Evolutionary conservation across 129 eudicot species (phyloP), one percentile per base, ranked within the genome.

Genomic region (Pseudognaphalium luteoalbum): DNA sequence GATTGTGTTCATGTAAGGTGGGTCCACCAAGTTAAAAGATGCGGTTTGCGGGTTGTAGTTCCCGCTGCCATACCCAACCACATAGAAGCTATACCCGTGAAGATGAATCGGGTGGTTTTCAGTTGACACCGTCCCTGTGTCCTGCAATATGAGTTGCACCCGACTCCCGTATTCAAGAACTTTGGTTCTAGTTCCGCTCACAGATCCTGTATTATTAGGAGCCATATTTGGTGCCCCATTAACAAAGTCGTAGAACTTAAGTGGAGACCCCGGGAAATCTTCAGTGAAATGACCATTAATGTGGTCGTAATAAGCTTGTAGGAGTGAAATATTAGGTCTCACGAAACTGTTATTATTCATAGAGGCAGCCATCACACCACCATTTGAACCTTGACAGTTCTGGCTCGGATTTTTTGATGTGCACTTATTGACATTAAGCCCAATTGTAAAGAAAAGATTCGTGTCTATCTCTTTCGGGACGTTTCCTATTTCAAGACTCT

Each of bases 91-190:
- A 73, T 88, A 88, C 15, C 96, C 96, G 60, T 90, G 96, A 47
- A 90, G 89, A 81, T 88, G 96, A 84, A 90, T 82, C 4, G 96
- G 96, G 83, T 90, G 96, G 76, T 90, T 86, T 74, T 90, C 96
- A 0, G 96, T 88, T 7, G 91, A 52, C 39, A 90, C 85, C 0
- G 91, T 90, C 12, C 93, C 91, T 1, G 96, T 90, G 68, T 90
- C 96, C 76, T 90, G 96, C 76, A 90, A 71, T 35, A 90, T 86
- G 7, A 90, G 77, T 61, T 90, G 96, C 51, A 90, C 93, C 54
- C 78, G 67, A 6, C 86, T 75, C 68, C 96, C 93, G 29, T 63
- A 88, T 78, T 90, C 91, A 32, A 90, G 86, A 62, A 86, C 88
- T 77, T 80, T 88, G 8, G 81, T 78, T 70, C 93, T 82, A 4